Evolutionary conservation across 495 filamentous ascomycete species (phyloP).

Genomic region (Talaromyces adpressus): DNA sequence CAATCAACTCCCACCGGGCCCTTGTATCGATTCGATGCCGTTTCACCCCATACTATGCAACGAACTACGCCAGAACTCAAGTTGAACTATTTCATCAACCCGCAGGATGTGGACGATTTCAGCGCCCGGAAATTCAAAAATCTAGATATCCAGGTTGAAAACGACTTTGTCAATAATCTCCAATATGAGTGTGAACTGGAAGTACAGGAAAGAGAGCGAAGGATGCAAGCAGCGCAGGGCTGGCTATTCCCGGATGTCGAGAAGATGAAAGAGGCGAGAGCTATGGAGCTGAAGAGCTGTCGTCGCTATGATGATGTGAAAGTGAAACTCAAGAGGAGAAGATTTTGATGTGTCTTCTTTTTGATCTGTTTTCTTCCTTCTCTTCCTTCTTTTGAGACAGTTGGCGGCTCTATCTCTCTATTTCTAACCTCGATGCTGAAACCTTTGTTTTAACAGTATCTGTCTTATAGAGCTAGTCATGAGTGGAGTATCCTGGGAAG

Average conservation of each 20-base stretch:
- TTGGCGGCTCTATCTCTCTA: neutral
- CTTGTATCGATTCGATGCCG: constrained; percentile 61
- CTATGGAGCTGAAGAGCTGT: constrained; percentile 55
- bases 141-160: constrained; percentile 72
- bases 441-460: neutral
- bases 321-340: constrained; percentile 15
- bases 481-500: neutral
- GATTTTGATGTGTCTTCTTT: constrained; percentile 9
- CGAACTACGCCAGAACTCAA: constrained; percentile 63
- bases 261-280: constrained; percentile 61
- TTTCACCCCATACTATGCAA: constrained; percentile 62
- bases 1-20: constrained; percentile 53
- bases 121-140: constrained; percentile 56
- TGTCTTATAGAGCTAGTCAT: neutral
- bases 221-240: constrained; percentile 75
- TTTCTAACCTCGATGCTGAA: neutral
- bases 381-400: neutral
- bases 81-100: constrained; percentile 80
- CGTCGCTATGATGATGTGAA: constrained; percentile 41
- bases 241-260: constrained; percentile 79
- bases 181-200: constrained; percentile 68
- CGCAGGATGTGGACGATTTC: constrained; percentile 64
- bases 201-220: constrained; percentile 47
- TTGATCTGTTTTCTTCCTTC: neutral
- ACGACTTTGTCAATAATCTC: constrained; percentile 58